A percentile compares a stretch with the other conserved stretches of the same genome.
Conservation (phyloP, 208 protist genomes). For the Leishmania arabica region DNA sequence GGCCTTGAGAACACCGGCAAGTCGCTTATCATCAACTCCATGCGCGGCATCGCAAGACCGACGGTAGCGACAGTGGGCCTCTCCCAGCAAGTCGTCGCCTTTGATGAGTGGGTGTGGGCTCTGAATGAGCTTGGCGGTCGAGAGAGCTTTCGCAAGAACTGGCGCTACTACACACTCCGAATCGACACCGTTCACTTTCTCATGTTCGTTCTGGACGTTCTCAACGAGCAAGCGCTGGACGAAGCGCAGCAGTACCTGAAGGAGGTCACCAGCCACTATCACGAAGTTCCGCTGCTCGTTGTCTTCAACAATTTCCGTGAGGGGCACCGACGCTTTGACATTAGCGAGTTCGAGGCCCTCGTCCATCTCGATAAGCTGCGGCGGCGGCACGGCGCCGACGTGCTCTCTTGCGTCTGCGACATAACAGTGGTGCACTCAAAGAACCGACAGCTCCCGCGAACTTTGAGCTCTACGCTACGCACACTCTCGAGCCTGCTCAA, state of each 20-base stretch:
- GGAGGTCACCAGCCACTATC: conserved; percentile 55
- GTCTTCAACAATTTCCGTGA: conserved; percentile 86
- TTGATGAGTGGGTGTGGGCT: conserved; percentile 83
- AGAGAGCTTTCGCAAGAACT: conserved; percentile 84
- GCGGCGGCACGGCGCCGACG: conserved; percentile 29
- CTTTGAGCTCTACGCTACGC: conserved; percentile 44
- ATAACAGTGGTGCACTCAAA: conserved; percentile 66
- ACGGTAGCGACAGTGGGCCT: conserved; percentile 85
- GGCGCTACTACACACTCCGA: conserved; percentile 70
- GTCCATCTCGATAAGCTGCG: conserved; percentile 57
- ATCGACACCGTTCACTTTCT: conserved; percentile 75
- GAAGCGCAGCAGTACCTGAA: conserved; percentile 67
- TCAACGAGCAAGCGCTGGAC: conserved; percentile 38
- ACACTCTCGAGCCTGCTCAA: conserved; percentile 52
- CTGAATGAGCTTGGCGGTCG: conserved; percentile 84
- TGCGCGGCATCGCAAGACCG: conserved; percentile 59
- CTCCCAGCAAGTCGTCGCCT: conserved; percentile 68
- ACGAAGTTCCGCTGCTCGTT: conserved; percentile 59
- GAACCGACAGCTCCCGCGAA: conserved; percentile 40
- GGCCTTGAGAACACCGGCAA: conserved; percentile 87
- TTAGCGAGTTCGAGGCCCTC: conserved; percentile 39
- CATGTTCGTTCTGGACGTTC: conserved; percentile 77
- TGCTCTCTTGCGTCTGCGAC: conserved; percentile 75
- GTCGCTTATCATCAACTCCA: conserved; percentile 76
- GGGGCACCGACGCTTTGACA: conserved; percentile 34